phyloP scores from a whole-genome alignment of 1,284 basidiomycete species.

The Leccinum griseonigrum region DNA sequence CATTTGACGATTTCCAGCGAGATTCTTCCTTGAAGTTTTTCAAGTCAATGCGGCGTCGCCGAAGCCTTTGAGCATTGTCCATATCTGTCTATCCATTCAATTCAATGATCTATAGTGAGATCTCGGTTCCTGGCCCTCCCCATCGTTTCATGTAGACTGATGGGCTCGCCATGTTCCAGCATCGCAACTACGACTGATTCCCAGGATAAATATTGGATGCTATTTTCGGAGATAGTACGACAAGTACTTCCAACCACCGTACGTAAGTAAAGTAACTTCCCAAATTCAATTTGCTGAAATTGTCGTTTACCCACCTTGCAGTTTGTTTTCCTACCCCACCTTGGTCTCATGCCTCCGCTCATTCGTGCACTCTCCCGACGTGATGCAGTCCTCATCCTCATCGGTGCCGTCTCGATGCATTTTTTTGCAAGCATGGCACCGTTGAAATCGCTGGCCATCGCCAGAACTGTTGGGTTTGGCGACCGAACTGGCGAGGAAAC shows the following conservation, averaged over 20 bases:
- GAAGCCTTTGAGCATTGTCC: neutral
- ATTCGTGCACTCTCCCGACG: conserved; percentile 36
- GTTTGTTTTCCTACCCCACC: neutral
- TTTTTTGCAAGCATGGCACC: conserved; percentile 38
- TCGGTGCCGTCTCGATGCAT: conserved; percentile 54
- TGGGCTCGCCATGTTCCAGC: neutral
- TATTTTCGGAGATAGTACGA: neutral
- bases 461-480: conserved; percentile 36
- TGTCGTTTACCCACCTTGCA: neutral
- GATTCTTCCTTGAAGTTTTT: neutral
- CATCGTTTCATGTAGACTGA: neutral
- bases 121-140: neutral
- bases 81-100: neutral
- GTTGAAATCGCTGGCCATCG: conserved; percentile 33
- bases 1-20: neutral
- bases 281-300: neutral
- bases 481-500: conserved; percentile 19
- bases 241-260: neutral
- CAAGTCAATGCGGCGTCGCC: neutral
- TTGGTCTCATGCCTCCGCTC: conserved; percentile 22
- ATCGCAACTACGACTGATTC: neutral
- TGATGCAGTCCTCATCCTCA: conserved; percentile 49
- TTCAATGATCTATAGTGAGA: neutral
- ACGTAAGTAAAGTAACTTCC: neutral
- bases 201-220: neutral